Evolutionary conservation across 805 yeast species (phyloP), one percentile per base, ranked within the genome.

Genomic region (Tetrapisispora pingtungensis): DNA sequence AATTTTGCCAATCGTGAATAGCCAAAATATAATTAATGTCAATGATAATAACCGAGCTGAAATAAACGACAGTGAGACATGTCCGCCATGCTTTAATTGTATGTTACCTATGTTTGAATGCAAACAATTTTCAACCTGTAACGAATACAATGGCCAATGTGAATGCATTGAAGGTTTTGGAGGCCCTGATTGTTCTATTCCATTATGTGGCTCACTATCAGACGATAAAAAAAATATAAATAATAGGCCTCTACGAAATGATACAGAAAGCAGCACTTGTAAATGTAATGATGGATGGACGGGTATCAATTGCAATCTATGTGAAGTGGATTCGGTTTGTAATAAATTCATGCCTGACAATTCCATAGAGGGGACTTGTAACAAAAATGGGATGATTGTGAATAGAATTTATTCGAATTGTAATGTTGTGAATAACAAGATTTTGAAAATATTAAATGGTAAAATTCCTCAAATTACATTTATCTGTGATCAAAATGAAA

Each of bases 41-140:
- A 24, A 26, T 5, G 31, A 24, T n/a, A 5, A 8, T 24, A 22
- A 24, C 3, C 5, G 2, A 5, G 15, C 5, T 27, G 13, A 17
- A 12, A 4, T 12, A 7, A 18, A 27, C 3, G 49, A 47, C 30
- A 46, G 50, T 26, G 77, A 70, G 10, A 69, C 74, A 41, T 85
- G 95, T 56, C 95, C 95, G 0, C 95, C 95, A 0, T 85, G 97
- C 57, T 93, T 93, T 75, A 90, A 93, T 64, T 93, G 98, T 69
- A 84, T 87, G 72, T 71, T 88, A 12, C 95, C 97, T 2, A 82
- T 88, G 50, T 88, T 84, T 56, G 81, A 80, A 50, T 93, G 98
- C 64, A 78, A 84, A 47, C 98, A 93, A 56, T 93, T 81, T 58
- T 88, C 95, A 24, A 65, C 65, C n/a, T 93, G 98, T 67, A 85